Base-by-base conservation (phyloP, 2,329 filamentous ascomycete genomes). In the Sphaceloma murrayae region DNA sequence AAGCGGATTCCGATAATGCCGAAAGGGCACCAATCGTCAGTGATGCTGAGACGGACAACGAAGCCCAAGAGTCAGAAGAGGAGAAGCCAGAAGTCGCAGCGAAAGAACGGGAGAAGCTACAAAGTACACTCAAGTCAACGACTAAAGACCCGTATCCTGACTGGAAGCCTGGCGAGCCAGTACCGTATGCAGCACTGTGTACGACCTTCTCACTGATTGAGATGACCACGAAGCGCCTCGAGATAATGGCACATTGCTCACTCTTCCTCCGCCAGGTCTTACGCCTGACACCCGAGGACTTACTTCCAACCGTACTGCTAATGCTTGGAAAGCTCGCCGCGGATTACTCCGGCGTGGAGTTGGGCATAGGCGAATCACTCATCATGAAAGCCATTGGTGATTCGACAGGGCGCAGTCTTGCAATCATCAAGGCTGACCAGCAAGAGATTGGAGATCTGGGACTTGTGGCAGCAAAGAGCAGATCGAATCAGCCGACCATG, bases 341-440 rank as follows among this genome's bases (percentile, higher is more conserved):
- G 2, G 91, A 98, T 58, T 98, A 95, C 61, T 82, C 88, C 32
- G 91, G 91, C 14, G 88, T 98, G 50, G 91, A 98, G 64, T 73
- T 98, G 21, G 91, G 91, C n/a, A 98, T 98, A 54, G 91, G 91
- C 46, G 91, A 98, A 65, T 96, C 89, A 1, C 66, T 98, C 19
- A 95, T 98, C 56, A 96, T 96, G 88, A 98, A 96, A 62, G 85
- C 91, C 4, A 94, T 98, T 57, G 89, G 89, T 8, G 89, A 96
- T 66, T 83, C 81, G 21, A 98, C 91, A 0, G 91, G 91, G 7
- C 80, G 91, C 49, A 94, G 80, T 56, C 65, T 95, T 34, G 74
- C 81, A 27, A 80, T 94, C 43, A 94, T 98, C 69, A 96, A 95
- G 66, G 78, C 83, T 38, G 88, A 96, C 54, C 91, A 98, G 59